Evolutionary conservation across 2,329 filamentous ascomycete species (phyloP).

Genomic region (Penicillium sp.): DNA sequence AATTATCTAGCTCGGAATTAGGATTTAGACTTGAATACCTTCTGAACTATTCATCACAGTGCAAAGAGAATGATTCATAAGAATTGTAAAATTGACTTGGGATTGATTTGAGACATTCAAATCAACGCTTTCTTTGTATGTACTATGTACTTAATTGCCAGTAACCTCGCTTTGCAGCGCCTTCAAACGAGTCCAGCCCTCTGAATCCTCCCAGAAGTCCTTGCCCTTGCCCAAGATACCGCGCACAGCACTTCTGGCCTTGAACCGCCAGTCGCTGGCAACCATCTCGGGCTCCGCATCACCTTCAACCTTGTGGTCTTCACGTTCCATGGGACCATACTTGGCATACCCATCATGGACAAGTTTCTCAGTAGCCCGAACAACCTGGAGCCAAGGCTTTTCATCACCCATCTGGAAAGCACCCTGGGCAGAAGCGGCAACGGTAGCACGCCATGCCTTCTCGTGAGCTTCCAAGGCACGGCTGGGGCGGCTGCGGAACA

Average conservation of each 20-base stretch:
- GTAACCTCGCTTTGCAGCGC: slow-evolving; percentile 39
- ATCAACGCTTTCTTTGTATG: slow-evolving; percentile 9
- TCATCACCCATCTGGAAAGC: slow-evolving; percentile 56
- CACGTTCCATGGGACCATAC: slow-evolving; percentile 62
- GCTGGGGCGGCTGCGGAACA: slow-evolving; percentile 69
- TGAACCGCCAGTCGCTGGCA: slow-evolving; percentile 81
- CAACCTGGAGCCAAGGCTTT: slow-evolving; percentile 68
- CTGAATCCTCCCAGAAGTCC: slow-evolving; percentile 75
- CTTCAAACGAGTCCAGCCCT: slow-evolving; percentile 41
- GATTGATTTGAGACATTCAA: slow-evolving; percentile 1
- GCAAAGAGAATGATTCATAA: not conserved
- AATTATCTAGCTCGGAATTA: not conserved
- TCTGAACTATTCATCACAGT: not conserved
- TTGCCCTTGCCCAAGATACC: slow-evolving; percentile 80
- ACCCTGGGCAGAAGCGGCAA: slow-evolving; percentile 47
- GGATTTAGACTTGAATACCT: not conserved
- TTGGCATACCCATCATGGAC: slow-evolving; percentile 77
- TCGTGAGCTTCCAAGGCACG: slow-evolving; percentile 81
- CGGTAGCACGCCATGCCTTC: slow-evolving; percentile 78
- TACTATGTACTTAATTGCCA: slow-evolving; percentile 22
- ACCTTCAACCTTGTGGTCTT: slow-evolving; percentile 50
- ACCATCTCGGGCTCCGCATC: slow-evolving; percentile 59
- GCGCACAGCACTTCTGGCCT: slow-evolving; percentile 78
- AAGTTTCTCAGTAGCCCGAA: slow-evolving; percentile 75
- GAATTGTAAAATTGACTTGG: not conserved